Base-by-base conservation (phyloP, 2,329 filamentous ascomycete species). In the Venturia pyrina region DNA sequence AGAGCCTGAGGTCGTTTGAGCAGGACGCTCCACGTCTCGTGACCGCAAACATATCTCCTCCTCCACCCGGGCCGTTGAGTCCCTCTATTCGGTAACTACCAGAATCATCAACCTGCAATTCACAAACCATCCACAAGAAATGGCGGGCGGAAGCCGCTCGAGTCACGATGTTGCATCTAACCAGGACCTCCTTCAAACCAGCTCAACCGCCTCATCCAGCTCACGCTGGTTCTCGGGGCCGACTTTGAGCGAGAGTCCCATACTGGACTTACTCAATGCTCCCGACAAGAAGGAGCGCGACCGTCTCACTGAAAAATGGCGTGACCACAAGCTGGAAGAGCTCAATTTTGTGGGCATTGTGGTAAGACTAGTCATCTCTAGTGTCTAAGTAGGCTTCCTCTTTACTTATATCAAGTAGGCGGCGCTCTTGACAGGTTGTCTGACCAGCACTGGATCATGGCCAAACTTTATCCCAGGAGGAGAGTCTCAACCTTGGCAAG, bases 381-480 rank as follows among this genome's bases (percentile, higher is more conserved):
- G 28, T 17, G 15, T 43, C 15, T 13, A 17, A 43, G 15, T 13
- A 15, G 21, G 21, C 8, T 28, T 21, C 44, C 32, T 7, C 28
- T 19, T 48, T 24, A 6, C 8, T 5, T 7, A 53, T 19, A 37
- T 17, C 5, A 4, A 1, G 2, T 37, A 66, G 64, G 64, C 76
- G 56, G 76, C 75, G n/a, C 72, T 76, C 5, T 71, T 78, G 1
- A 74, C 75, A 19, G 75, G 74, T 11, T 75, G 76, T 46, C 70
- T 79, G 17, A 79, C 77, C 0, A 78, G 77, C 7, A 80, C 78
- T 0, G 78, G 78, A 13, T 75, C 73, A 57, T 80, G 78, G 78
- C 78, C 78, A 1, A 73, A 73, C 62, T 73, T 80, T 28, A 70
- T 79, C 8, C 71, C 72, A 13, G 76, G 76, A 59, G 76, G 73